Evolutionary conservation across 2,329 filamentous ascomycete genomes (phyloP), one percentile per base, ranked within the genome.

Genomic region (Daldinia eschscholtzii): DNA sequence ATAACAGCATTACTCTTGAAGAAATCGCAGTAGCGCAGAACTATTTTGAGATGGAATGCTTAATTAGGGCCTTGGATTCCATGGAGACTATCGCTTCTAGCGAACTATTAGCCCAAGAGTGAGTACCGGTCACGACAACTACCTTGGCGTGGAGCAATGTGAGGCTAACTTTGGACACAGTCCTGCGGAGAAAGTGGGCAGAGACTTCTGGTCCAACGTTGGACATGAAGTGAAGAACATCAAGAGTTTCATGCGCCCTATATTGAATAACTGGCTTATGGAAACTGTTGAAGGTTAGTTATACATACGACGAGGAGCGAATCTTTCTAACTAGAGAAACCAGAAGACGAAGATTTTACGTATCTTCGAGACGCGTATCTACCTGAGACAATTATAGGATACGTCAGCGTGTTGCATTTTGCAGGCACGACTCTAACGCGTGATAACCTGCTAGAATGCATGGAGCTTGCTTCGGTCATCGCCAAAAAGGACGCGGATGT

Each of bases 321-420:
- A 37, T 26, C 50, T 57, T 56, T 44, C 69, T 68, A 70, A 73
- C 58, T 30, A 6, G 28, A 12, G 23, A 23, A 23, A 37, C 64
- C 61, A 59, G 91, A 91, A 75, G 86, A 88, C 66, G 78, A 83
- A 15, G 88, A 92, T 61, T 86, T 93, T 55, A 81, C 81, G 55
- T 81, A 85, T 26, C 88, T 98, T 58, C 89, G 94, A 72, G 87
- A 89, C 61, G 87, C 88, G 0, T 98, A 97, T 79, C 85, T 99
- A 2, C 94, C 96, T 1, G 94, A 98, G 78, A 87, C 93, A 18
- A 84, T 97, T 46, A 86, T 99, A 57, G 93, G 92, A 2, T 98
- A 96, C 78, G 89, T 96, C 77, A 91, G 88, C 74, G 90, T 92
- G 1, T 83, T 98, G 57, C 92, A 97, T 78, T 92, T 92, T 76